Evolutionary conservation across 768 basidiomycete species (phyloP).

Genomic region (Phlegmacium glaucopus): DNA sequence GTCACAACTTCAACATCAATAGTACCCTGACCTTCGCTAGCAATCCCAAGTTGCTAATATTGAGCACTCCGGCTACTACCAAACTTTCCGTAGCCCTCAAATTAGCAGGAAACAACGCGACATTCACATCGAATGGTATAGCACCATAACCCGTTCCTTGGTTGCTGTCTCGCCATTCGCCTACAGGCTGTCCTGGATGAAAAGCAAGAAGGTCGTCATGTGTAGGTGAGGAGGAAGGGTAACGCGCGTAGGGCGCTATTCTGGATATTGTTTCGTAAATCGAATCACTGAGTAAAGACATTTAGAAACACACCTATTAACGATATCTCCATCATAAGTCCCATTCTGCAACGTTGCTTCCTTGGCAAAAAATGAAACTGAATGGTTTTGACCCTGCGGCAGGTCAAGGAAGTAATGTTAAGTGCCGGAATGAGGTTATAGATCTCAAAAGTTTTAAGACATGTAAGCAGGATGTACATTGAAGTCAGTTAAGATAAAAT

Average conservation of each 20-base stretch:
- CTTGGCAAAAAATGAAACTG: conserved; percentile 27
- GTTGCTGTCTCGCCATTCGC: conserved; percentile 43
- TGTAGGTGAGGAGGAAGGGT: conserved; percentile 31
- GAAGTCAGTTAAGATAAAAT: background rate
- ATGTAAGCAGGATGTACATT: background rate
- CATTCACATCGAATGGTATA: conserved; percentile 43
- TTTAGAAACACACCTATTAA: conserved; percentile 23
- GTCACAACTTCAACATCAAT: conserved; percentile 20
- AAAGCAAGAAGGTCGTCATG: conserved; percentile 32
- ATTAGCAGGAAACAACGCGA: conserved; percentile 39
- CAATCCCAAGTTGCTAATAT: conserved; percentile 2
- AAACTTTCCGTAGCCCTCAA: conserved; percentile 33
- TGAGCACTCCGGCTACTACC: conserved; percentile 24
- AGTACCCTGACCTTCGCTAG: conserved; percentile 4
- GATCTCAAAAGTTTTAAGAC: conserved; percentile 19
- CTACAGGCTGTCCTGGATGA: conserved; percentile 37
- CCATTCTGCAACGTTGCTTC: conserved; percentile 39
- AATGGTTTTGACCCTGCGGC: conserved; percentile 35
- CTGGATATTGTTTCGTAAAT: conserved; percentile 7
- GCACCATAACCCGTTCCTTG: conserved; percentile 39
- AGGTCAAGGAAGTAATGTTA: conserved; percentile 41
- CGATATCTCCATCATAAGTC: conserved; percentile 35
- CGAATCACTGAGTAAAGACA: background rate
- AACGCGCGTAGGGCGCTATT: conserved; percentile 36
- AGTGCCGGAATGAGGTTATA: conserved; percentile 38